Evolutionary conservation across 148 eudicot species (phyloP).

Genomic region (Simmondsia chinensis): DNA sequence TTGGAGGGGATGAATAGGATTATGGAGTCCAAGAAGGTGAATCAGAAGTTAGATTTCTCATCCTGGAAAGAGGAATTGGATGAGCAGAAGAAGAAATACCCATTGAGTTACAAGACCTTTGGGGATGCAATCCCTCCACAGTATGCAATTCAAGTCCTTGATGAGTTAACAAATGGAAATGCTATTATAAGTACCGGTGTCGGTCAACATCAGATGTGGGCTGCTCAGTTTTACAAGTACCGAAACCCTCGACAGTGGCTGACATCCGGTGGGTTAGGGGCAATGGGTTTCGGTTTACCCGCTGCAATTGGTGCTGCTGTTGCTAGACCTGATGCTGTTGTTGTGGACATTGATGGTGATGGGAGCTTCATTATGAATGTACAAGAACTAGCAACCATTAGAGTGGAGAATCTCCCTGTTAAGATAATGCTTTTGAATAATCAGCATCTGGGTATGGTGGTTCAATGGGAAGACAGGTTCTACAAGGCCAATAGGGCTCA

Average conservation of each 20-base stretch:
- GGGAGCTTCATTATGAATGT: conserved; percentile 87
- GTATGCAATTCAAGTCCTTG: conserved; percentile 68
- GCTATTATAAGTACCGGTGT: conserved; percentile 78
- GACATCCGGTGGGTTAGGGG: conserved; percentile 79
- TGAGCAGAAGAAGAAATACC: conserved; percentile 48
- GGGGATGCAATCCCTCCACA: conserved; percentile 90
- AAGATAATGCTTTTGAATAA: conserved; percentile 75
- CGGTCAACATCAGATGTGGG: conserved; percentile 95
- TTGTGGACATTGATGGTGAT: conserved; percentile 88
- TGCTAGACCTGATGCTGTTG: conserved; percentile 60
- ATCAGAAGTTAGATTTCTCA: conserved; percentile 41
- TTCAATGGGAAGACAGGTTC: conserved; percentile 86
- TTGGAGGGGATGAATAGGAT: conserved; percentile 49
- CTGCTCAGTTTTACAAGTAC: conserved; percentile 73
- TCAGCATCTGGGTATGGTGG: conserved; percentile 89
- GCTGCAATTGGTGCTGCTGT: conserved; percentile 91
- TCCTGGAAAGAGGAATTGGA: conserved; percentile 53
- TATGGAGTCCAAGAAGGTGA: conserved; percentile 18
- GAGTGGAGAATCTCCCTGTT: conserved; percentile 65
- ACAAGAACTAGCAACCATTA: conserved; percentile 75
- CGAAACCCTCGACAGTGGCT: conserved; percentile 74
- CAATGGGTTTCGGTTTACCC: conserved; percentile 90
- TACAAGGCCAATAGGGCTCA: conserved; percentile 77
- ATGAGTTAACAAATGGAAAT: conserved; percentile 60
- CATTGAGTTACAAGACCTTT: conserved; percentile 62